phyloP scores from a whole-genome alignment of 352 stramenopile genomes.

The Phytopythium chamaehyphon region DNA sequence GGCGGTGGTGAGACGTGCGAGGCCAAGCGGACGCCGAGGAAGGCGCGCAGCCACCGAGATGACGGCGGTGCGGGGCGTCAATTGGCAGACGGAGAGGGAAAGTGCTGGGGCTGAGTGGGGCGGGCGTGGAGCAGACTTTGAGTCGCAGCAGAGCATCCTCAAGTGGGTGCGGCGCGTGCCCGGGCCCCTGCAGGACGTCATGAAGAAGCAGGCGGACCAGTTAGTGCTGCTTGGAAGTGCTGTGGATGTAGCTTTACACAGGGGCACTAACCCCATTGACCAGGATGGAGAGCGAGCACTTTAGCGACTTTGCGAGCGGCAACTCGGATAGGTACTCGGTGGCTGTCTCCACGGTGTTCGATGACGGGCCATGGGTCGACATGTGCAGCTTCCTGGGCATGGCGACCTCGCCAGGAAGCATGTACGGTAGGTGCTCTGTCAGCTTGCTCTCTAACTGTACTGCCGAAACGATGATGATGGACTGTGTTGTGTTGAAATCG shows the following conservation, averaged over 20 bases:
- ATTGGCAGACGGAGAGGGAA: too few relatives aligned
- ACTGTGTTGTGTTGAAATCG: neutral
- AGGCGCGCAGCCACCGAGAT: neutral
- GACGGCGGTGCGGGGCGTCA: neutral
- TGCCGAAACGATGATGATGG: neutral
- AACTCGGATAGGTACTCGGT: conserved; percentile 39
- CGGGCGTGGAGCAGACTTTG: conserved; percentile 20
- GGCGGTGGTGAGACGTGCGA: neutral
- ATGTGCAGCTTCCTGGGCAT: conserved; percentile 69
- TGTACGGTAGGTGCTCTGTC: conserved; percentile 42
- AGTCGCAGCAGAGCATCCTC: conserved; percentile 66
- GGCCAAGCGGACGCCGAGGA: neutral
- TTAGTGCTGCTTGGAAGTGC: conserved; percentile 2
- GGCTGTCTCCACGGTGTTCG: conserved; percentile 66
- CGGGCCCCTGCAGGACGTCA: conserved; percentile 67
- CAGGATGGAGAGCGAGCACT: conserved; percentile 43
- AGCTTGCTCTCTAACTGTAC: neutral
- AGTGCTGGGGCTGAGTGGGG: neutral
- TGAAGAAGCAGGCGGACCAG: conserved; percentile 63
- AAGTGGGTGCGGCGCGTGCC: conserved; percentile 75
- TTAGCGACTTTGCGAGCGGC: conserved; percentile 30
- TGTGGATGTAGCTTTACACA: neutral
- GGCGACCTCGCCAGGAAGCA: conserved; percentile 30
- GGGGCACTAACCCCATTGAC: neutral
- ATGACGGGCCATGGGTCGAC: conserved; percentile 76